A percentile compares a stretch with the other conserved stretches of the same genome.
Conservation (phyloP, 305 asterid genomes). For the Solanum hybrid region DNA sequence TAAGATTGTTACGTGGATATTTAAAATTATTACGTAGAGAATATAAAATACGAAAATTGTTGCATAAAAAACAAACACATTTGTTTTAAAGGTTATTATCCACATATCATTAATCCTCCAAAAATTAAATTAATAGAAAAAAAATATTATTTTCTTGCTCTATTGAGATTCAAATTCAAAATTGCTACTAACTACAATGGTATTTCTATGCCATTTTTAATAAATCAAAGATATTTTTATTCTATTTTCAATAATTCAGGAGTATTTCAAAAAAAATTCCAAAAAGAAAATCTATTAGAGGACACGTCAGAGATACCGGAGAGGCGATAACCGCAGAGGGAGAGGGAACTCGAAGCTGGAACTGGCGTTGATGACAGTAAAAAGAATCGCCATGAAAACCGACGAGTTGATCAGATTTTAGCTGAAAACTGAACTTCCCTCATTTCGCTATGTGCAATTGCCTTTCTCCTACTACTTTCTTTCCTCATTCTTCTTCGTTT, state of each 20-base stretch:
- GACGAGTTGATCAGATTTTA: background rate
- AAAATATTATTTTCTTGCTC: background rate
- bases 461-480: background rate
- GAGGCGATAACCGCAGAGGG: background rate
- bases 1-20: accelerated
- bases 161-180: background rate
- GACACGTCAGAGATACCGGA: background rate
- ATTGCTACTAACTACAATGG: background rate
- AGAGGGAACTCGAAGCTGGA: background rate
- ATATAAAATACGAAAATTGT: background rate
- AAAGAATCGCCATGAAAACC: background rate
- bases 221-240: background rate
- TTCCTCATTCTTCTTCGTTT: background rate
- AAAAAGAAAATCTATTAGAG: background rate
- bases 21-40: background rate
- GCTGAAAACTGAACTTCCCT: background rate
- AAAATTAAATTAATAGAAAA: background rate
- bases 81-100: background rate
- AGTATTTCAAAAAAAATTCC: background rate
- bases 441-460: conserved; percentile 2
- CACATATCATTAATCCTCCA: background rate
- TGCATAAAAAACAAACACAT: background rate
- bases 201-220: background rate
- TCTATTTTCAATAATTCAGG: background rate
- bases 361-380: background rate